phyloP scores from a whole-genome alignment of 2,329 filamentous ascomycete species.

The Exophiala lecanii-corni region DNA sequence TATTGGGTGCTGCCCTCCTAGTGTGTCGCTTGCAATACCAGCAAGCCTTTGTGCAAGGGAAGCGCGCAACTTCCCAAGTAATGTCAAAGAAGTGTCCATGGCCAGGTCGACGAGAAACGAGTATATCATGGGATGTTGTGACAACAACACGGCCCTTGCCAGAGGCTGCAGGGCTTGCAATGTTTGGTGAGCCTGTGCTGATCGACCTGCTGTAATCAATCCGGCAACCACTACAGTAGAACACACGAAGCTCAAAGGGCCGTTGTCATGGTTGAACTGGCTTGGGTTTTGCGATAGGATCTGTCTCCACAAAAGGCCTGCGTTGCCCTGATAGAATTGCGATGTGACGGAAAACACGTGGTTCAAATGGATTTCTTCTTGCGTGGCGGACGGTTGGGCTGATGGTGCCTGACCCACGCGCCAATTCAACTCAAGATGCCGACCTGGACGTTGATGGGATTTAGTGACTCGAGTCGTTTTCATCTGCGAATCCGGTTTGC shows the following conservation, averaged over 20 bases:
- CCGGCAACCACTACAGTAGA: conserved; percentile 6
- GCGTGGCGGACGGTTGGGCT: background rate
- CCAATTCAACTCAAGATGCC: conserved; percentile 10
- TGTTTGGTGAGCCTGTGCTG: conserved; percentile 1
- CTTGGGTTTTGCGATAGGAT: conserved; percentile 2
- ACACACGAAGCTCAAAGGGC: background rate
- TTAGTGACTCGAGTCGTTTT: conserved; percentile 48
- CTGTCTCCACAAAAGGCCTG: conserved; percentile 6
- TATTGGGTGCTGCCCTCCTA: conserved; percentile 8
- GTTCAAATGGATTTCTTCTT: conserved; percentile 6
- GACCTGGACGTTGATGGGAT: conserved; percentile 6
- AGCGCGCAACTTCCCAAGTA: conserved; percentile 3
- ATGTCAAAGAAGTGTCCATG: conserved; percentile 8
- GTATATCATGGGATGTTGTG: conserved; percentile 9
- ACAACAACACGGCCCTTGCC: conserved; percentile 2
- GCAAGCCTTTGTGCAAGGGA: background rate
- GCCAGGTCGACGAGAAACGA: conserved; percentile 5
- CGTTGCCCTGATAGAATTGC: conserved; percentile 6
- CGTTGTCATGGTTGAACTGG: conserved; percentile 1
- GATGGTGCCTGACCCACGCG: conserved; percentile 10
- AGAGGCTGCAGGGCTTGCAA: conserved; percentile 2
- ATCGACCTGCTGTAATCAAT: conserved; percentile 6
- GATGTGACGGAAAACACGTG: conserved; percentile 4
- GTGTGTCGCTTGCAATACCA: background rate
- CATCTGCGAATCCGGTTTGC: too few species aligned